Conservation (phyloP, 164 flowering plant genomes). For the Litsea cubeba region DNA sequence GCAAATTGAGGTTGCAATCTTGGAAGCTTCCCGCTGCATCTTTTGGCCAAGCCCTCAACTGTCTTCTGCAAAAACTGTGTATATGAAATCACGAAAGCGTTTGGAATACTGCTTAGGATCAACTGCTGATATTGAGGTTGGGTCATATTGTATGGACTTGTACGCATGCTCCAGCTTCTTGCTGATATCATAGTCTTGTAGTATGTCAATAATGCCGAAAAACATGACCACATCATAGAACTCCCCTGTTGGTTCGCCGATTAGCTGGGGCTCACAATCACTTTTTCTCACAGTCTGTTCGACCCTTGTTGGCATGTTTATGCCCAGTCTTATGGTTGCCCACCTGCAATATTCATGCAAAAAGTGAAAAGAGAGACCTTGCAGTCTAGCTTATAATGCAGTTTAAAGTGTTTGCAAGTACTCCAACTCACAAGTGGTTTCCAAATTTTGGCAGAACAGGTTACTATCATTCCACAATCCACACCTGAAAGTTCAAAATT, state of each 20-base stretch:
- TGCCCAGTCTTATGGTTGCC: conserved; percentile 52
- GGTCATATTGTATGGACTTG: conserved; percentile 71
- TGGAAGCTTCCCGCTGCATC: background rate
- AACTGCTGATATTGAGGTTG: conserved; percentile 78
- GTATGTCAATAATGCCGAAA: conserved; percentile 81
- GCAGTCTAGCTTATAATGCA: background rate
- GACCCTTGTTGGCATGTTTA: conserved; percentile 71
- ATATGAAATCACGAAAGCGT: conserved; percentile 71
- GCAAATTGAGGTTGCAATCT: background rate
- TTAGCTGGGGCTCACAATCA: conserved; percentile 31
- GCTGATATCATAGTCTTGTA: conserved; percentile 80
- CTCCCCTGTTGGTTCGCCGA: conserved; percentile 55
- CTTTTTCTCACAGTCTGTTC: conserved; percentile 52
- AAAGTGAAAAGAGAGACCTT: background rate
- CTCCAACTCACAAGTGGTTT: background rate
- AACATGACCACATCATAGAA: conserved; percentile 52
- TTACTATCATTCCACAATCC: background rate
- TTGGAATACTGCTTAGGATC: conserved; percentile 74
- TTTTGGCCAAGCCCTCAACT: conserved; percentile 9
- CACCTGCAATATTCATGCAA: conserved; percentile 32
- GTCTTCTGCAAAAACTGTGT: conserved; percentile 60
- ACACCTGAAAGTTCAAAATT: background rate
- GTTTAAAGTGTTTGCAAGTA: background rate
- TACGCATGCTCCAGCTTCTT: conserved; percentile 87
- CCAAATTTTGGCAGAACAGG: no score